Base-by-base conservation (phyloP, 306 rosid genomes). In the Crataegus laevigata region DNA sequence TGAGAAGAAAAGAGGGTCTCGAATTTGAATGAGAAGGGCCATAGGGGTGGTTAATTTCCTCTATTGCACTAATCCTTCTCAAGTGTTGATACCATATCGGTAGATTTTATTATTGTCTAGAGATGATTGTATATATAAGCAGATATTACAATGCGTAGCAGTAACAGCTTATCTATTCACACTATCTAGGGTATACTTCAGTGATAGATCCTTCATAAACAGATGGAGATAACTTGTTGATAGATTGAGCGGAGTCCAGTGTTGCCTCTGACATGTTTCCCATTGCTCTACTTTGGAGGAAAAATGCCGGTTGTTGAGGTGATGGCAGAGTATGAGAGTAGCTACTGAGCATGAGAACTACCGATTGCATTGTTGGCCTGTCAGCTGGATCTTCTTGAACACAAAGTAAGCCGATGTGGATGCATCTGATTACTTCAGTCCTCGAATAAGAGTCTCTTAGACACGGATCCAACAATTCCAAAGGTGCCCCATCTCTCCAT, bases 361-460 rank as follows among this genome's bases (percentile, higher is more conserved):
- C 26, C 13, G 87, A 58, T 28, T 66, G 81, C 90, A 87, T 85
- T 3, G 89, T 80, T 10, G 94, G 94, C 34, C 88, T 82, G 26
- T 69, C 78, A 22, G 61, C 55, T 21, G 82, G 79, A 82, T 82
- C 81, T 62, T 87, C 87, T 19, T 86, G 85, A 75, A 78, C 83
- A 79, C 89, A 85, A n/a, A 78, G 69, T 57, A 89, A 75, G 8
- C 87, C 91, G 21, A 90, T 80, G 7, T 87, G 80, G 43, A 88
- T 80, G 77, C 92, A 87, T 79, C 87, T 84, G 3, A 68, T 72
- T 5, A 82, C 80, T 84, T 87, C 91, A 30, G 13, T 38, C 25
- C 42, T 73, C 3, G 61, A 66, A 25, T 32, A 78, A 24, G 81
- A 68, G 8, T 77, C 71, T 68, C 50, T 42, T 14, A 89, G 19